These are phyloP conservation scores for Tetracladium marchalianum DNA, from an alignment of 495 filamentous ascomycete species.

Conservation along the genomic window DNA sequence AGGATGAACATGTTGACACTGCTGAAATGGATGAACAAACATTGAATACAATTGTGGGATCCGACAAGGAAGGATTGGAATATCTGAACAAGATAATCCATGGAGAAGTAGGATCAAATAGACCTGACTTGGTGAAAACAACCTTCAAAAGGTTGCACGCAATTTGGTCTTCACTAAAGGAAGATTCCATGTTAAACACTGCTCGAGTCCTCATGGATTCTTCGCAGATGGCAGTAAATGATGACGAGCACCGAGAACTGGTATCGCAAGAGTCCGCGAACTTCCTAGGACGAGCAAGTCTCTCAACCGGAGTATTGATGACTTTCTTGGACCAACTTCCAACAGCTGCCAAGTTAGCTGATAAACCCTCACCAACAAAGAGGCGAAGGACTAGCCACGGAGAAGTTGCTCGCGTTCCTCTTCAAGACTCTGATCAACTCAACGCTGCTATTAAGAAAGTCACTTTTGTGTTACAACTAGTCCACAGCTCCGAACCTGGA, in stretches of 20 bases:
- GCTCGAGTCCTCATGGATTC: constrained; percentile 47
- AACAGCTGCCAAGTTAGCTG: constrained; percentile 49
- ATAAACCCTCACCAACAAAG: constrained; percentile 58
- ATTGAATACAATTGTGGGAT: constrained; percentile 51
- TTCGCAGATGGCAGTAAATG: constrained; percentile 1
- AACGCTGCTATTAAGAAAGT: constrained; percentile 56
- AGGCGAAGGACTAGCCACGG: constrained; percentile 63
- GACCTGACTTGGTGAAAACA: constrained; percentile 44
- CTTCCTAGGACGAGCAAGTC: constrained; percentile 53
- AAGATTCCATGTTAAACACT: constrained; percentile 46
- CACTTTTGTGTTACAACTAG: constrained; percentile 79
- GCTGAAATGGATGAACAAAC: constrained; percentile 47
- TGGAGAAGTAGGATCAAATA: constrained; percentile 28
- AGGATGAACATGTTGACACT: constrained; percentile 50
- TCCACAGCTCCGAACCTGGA: constrained; percentile 66
- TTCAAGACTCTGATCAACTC: constrained; percentile 38
- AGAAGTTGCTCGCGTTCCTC: constrained; percentile 33
- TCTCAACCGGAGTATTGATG: constrained; percentile 60
- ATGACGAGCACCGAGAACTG: constrained; percentile 13
- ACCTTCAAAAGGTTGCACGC: constrained; percentile 54
- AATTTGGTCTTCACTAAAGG: constrained; percentile 62
- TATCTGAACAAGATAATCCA: constrained; percentile 45
- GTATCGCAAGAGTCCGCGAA: constrained; percentile 47
- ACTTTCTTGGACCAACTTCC: constrained; percentile 61
- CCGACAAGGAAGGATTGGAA: constrained; percentile 55